Evolutionary conservation across 352 stramenopile genomes (phyloP), one percentile per base, ranked within the genome.

Genomic region (Globisporangium okanoganense): DNA sequence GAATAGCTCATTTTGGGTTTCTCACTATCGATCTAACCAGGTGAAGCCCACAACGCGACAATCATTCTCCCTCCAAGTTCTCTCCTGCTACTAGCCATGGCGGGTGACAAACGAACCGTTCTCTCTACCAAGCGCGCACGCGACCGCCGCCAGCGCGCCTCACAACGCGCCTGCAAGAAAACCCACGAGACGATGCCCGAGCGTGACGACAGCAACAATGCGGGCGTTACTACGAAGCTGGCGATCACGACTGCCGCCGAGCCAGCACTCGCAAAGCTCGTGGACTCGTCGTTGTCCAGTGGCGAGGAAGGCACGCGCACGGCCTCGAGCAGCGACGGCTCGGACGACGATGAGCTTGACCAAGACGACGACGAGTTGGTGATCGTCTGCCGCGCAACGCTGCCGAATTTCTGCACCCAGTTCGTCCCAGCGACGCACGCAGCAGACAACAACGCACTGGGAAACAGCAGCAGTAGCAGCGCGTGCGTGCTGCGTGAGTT

Each of bases 81-180:
- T 16, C 25, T 38, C 47, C 27, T 54, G 27, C 48, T 24, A 22
- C n/a, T 22, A 25, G n/a, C 24, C 58, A 88, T 90, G 80, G 67
- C 72, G 18, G 72, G 68, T 58, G 78, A 89, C 71, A 90, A 88
- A 53, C 78, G 80, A 33, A 77, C 79, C 5, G 87, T 88, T 62
- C 65, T 85, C 56, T 84, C 75, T 24, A 72, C 66, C 58, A 92
- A 88, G 63, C 79, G 79, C 47, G 72, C 77, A 2, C 78, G 79
- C 64, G 79, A 70, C 69, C 79, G 79, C 66, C 73, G 76, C 53
- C 87, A 88, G 69, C 70, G 72, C 44, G 73, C 74, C 5, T 64
- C 73, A 9, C 65, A 71, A 24, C 75, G 73, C 35, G 58, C 67
- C 9, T 65, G 69, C 48, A 76, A 69, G 27, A 51, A 60, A 24